These are phyloP conservation scores for Pleurotus cornucopiae DNA, from an alignment of 768 basidiomycete genomes.

Conservation along the genomic window DNA sequence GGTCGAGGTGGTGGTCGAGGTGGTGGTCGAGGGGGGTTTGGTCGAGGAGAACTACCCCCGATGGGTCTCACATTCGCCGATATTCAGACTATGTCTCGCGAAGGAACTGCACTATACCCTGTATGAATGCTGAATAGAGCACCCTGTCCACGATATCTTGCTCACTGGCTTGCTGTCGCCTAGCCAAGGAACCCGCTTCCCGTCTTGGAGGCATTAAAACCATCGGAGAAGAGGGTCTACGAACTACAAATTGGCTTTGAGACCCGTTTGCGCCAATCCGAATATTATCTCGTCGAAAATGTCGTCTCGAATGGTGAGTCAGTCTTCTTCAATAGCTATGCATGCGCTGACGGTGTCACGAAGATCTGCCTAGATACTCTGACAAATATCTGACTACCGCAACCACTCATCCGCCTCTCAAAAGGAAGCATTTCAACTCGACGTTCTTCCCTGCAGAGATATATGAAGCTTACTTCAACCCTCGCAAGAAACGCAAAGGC, in stretches of 20 bases:
- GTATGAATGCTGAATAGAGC: constrained; percentile 42
- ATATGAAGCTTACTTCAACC: constrained; percentile 78
- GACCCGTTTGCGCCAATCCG: constrained; percentile 59
- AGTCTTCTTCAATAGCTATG: constrained; percentile 16
- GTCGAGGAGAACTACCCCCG: constrained; percentile 53
- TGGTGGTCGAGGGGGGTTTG: constrained; percentile 61
- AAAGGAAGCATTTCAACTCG: constrained; percentile 64
- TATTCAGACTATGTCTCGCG: constrained; percentile 70
- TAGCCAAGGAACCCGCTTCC: constrained; percentile 65
- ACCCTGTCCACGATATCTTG: constrained; percentile 13
- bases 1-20: constrained; percentile 40
- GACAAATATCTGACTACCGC: constrained; percentile 75
- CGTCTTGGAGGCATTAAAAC: constrained; percentile 59
- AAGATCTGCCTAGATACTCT: constrained; percentile 78
- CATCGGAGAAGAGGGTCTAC: constrained; percentile 62
- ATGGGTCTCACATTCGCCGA: constrained; percentile 83
- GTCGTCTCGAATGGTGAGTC: constrained; percentile 55
- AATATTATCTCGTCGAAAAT: constrained; percentile 72
- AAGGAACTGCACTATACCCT: constrained; percentile 77
- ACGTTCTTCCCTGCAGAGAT: constrained; percentile 77
- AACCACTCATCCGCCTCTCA: constrained; percentile 59
- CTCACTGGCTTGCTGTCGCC: constrained; percentile 16
- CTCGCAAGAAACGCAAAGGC: constrained; percentile 61
- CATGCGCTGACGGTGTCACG: not conserved
- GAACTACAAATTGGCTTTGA: constrained; percentile 66